Evolutionary conservation across 2,329 filamentous ascomycete species (phyloP), one percentile per base, ranked within the genome.

Genomic region (Talaromyces piceae): DNA sequence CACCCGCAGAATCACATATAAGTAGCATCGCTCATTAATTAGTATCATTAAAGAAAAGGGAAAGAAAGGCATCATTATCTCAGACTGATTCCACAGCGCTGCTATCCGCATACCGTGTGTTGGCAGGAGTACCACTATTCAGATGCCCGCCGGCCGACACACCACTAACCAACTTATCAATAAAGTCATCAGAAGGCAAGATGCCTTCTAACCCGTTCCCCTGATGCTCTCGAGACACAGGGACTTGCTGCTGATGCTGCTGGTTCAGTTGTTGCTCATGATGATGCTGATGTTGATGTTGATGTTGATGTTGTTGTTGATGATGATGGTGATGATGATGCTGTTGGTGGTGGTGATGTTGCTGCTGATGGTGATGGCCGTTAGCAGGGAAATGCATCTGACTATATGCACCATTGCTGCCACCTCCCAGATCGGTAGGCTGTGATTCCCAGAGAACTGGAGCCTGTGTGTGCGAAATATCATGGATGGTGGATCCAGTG

Each of bases 81-180:
- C 60, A 66, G 48, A 61, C 62, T 8, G 64, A 59, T 56, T 69
- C 64, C 22, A 65, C 63, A 18, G 63, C 54, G 30, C 58, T 58
- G 46, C 57, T 62, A 45, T 68, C 65, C 5, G 58, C 46, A 54
- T 69, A 69, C 27, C 11, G 59, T 56, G 62, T 66, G 64, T 49
- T 67, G 31, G 43, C 66, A 47, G 62, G 61, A 51, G 63, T 63
- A 16, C 63, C 57, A 58, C 63, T 65, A 53, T 69, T 63, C 58
- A 70, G 62, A 47, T 59, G 58, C 30, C 61, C 57, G 18, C 43
- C 31, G 26, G 58, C 59, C 30, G 67, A 56, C 49, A 69, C 63
- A 16, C 63, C 61, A 23, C 66, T 63, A 28, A 69, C 67, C 26
- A 69, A 52, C 55, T 68, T 69, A 45, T 67, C 65, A 54, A 68